Evolutionary conservation across 768 basidiomycete genomes (phyloP).

Genomic region (Psilocybe azurescens): DNA sequence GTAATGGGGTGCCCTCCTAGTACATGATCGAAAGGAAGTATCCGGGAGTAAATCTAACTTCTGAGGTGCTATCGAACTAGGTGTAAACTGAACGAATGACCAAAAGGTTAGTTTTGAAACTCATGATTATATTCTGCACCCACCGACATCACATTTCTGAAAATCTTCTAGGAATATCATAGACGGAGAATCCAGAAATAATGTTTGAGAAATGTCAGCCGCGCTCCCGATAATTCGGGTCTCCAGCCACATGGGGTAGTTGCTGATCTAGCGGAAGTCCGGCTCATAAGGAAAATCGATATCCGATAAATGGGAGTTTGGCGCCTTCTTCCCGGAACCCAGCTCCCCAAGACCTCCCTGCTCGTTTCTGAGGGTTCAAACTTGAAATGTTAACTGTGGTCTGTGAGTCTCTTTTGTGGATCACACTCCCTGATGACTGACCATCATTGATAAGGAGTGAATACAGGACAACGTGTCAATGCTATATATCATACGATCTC

Average conservation of each 20-base stretch:
- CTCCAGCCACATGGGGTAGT: constrained; percentile 11
- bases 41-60: not conserved
- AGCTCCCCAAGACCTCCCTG: constrained; percentile 7
- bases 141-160: not conserved
- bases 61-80: too few relatives aligned
- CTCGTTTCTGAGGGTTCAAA: constrained; percentile 5
- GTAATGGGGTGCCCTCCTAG: not conserved
- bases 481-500: constrained; percentile 1
- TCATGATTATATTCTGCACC: not conserved
- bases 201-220: not conserved
- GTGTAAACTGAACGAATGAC: too few relatives aligned
- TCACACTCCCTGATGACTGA: constrained; percentile 6
- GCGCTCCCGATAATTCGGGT: constrained; percentile 12
- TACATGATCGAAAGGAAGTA: constrained; percentile 1
- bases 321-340: constrained; percentile 25
- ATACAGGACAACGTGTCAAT: constrained; percentile 8
- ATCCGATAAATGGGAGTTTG: constrained; percentile 20
- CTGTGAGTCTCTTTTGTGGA: constrained; percentile 13
- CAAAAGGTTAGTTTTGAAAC: too few relatives aligned
- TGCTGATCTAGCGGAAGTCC: constrained; percentile 19
- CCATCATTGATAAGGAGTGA: constrained; percentile 6
- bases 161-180: not conserved
- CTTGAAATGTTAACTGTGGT: constrained; percentile 10
- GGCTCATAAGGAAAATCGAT: constrained; percentile 20
- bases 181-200: not conserved